Evolutionary conservation across 2,329 filamentous ascomycete genomes (phyloP).

Genomic region (Fusarium nurragi): DNA sequence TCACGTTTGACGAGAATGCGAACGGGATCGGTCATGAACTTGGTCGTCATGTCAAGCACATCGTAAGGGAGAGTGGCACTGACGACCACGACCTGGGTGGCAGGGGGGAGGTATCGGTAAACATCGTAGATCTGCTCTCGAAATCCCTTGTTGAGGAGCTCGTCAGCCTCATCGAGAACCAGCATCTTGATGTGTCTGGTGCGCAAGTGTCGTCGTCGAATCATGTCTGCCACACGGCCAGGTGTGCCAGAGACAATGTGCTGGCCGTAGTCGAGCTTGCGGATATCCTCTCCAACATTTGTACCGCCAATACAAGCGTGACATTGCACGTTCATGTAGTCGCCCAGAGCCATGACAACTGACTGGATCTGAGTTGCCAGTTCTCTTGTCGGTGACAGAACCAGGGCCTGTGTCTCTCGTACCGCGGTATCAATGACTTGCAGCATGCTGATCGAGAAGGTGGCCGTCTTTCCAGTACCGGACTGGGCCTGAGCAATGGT

Average conservation of each 20-base stretch:
- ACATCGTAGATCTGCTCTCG: conserved; percentile 99
- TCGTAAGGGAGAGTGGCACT: conserved; percentile 97
- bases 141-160: conserved; percentile 89
- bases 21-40: conserved; percentile 99
- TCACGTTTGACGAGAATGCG: conserved; percentile 98
- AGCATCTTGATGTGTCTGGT: conserved; percentile 73
- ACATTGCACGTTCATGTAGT: conserved; percentile 99
- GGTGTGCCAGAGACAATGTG: conserved; percentile 98
- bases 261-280: conserved; percentile 96
- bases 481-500: conserved; percentile 98
- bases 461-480: conserved; percentile 95
- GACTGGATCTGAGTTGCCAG: conserved; percentile 98
- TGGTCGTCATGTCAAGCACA: conserved; percentile 98
- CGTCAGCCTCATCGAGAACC: conserved; percentile 69
- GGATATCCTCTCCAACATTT: conserved; percentile 97
- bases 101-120: conserved; percentile 94
- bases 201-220: conserved; percentile 65
- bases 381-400: conserved; percentile 95
- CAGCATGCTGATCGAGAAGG: conserved; percentile 95
- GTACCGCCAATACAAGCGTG: conserved; percentile 98
- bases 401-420: conserved; percentile 91
- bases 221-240: conserved; percentile 83
- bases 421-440: conserved; percentile 95
- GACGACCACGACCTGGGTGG: conserved; percentile 98
- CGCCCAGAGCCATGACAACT: conserved; percentile 98